A percentile compares a stretch with the other conserved stretches of the same genome.
phyloP scores from a whole-genome alignment of 192 early-diverging fungal species.

The Dispira simplex region DNA sequence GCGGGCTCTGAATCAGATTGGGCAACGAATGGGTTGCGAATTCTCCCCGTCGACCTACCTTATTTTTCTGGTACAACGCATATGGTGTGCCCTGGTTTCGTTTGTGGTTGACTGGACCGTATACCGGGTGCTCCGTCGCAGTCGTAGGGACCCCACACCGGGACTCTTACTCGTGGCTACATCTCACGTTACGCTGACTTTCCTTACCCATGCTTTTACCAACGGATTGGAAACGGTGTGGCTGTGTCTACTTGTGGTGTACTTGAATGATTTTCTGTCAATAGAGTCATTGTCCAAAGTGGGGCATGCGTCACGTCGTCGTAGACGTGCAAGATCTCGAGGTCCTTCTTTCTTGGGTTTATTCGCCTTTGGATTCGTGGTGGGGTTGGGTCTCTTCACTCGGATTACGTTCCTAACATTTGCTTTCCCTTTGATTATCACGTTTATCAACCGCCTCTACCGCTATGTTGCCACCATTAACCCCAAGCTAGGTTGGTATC shows the following conservation, averaged over 20 bases:
- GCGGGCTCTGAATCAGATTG: no score
- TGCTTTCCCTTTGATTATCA: constrained; percentile 31
- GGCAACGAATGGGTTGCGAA: background rate
- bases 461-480: no score
- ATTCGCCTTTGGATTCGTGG: constrained; percentile 28
- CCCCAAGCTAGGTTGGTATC: no score
- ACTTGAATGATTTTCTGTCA: constrained; percentile 15
- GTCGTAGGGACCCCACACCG: constrained; percentile 16
- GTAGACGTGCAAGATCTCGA: no score
- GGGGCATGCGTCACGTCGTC: no score
- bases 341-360: no score
- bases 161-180: constrained; percentile 39
- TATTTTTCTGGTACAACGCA: constrained; percentile 15
- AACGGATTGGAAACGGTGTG: constrained; percentile 46
- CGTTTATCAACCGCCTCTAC: no score
- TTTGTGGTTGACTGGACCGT: constrained; percentile 16
- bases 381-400: constrained; percentile 44
- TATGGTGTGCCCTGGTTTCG: constrained; percentile 15
- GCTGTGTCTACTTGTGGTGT: constrained; percentile 16
- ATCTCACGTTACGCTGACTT: constrained; percentile 42
- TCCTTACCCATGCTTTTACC: constrained; percentile 54
- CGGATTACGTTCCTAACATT: constrained; percentile 55
- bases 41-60: constrained; percentile 7
- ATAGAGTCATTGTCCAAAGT: no score
- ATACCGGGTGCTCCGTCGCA: background rate